These are phyloP conservation scores for Apiotrichum brassicae DNA, from an alignment of 1,284 basidiomycete species.

Conservation along the genomic window DNA sequence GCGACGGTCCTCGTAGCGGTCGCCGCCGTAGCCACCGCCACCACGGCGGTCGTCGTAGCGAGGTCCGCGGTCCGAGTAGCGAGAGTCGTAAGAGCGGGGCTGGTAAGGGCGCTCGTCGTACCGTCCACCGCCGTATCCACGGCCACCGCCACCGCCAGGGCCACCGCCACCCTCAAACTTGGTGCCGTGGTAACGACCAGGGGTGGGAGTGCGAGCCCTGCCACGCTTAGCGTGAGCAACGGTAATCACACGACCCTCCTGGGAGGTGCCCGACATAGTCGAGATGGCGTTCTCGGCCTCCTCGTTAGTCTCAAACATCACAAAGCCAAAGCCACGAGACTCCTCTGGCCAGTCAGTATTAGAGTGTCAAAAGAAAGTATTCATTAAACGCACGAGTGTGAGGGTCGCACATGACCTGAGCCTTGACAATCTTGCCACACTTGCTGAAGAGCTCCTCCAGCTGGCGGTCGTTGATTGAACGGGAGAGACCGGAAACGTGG, in stretches of 20 bases:
- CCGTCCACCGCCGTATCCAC: slow-evolving; percentile 42
- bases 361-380: neutral
- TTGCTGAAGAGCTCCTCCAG: slow-evolving; percentile 84
- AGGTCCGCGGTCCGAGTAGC: slow-evolving; percentile 40
- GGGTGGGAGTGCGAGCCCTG: slow-evolving; percentile 89
- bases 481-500: slow-evolving; percentile 82
- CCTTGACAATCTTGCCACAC: slow-evolving; percentile 75
- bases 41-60: slow-evolving; percentile 50
- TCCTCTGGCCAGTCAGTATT: slow-evolving; percentile 51
- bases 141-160: slow-evolving; percentile 51
- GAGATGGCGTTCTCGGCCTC: slow-evolving; percentile 87
- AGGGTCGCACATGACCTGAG: slow-evolving; percentile 93
- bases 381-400: slow-evolving; percentile 60
- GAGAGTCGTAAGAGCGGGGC: slow-evolving; percentile 45
- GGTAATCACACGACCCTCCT: slow-evolving; percentile 76
- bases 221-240: slow-evolving; percentile 92
- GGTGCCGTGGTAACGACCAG: slow-evolving; percentile 72
- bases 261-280: slow-evolving; percentile 70
- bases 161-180: slow-evolving; percentile 53
- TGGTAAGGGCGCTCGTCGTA: slow-evolving; percentile 43
- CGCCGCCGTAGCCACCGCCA: slow-evolving; percentile 20
- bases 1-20: slow-evolving; percentile 49
- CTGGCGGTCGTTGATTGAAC: slow-evolving; percentile 72
- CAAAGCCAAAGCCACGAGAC: slow-evolving; percentile 95
- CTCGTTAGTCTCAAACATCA: slow-evolving; percentile 80